These are phyloP conservation scores for Colletotrichum lindemuthianum DNA, from an alignment of 2,329 filamentous ascomycete species.

Conservation along the genomic window DNA sequence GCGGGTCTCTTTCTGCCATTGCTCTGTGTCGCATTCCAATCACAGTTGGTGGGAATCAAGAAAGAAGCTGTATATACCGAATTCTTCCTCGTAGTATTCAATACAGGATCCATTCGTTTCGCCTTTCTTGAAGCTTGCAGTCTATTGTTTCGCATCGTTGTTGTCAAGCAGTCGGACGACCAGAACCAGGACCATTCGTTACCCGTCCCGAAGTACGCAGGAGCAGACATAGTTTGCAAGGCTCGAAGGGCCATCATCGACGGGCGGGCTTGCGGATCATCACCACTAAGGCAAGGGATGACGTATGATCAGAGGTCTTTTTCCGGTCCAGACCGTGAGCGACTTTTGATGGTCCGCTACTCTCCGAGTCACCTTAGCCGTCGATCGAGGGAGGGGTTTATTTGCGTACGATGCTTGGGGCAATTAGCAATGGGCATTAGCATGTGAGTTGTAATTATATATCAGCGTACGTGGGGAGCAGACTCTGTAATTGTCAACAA, in stretches of 20 bases:
- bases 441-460: not conserved
- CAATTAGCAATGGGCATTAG: not conserved
- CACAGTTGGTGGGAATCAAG: not conserved
- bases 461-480: no score
- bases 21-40: not conserved
- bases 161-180: no score
- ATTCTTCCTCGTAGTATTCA: conserved; percentile 17
- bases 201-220: no score
- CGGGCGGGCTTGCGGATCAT: conserved; percentile 6
- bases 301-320: conserved; percentile 13
- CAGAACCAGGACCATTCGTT: no score
- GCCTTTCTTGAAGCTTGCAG: no score
- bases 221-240: not conserved
- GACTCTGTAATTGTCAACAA: not conserved
- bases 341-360: not conserved
- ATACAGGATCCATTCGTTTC: not conserved
- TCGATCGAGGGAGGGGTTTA: conserved; percentile 7
- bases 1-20: conserved; percentile 3
- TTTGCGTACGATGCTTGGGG: no score
- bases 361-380: conserved; percentile 20
- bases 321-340: conserved; percentile 20
- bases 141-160: no score
- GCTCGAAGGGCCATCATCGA: not conserved
- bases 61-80: conserved; percentile 19
- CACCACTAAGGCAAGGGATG: conserved; percentile 7